A percentile compares a stretch with the other conserved stretches of the same genome.
Evolutionary conservation across 2,329 filamentous ascomycete genomes (phyloP).

Genomic region (Cladosporium sp.): DNA sequence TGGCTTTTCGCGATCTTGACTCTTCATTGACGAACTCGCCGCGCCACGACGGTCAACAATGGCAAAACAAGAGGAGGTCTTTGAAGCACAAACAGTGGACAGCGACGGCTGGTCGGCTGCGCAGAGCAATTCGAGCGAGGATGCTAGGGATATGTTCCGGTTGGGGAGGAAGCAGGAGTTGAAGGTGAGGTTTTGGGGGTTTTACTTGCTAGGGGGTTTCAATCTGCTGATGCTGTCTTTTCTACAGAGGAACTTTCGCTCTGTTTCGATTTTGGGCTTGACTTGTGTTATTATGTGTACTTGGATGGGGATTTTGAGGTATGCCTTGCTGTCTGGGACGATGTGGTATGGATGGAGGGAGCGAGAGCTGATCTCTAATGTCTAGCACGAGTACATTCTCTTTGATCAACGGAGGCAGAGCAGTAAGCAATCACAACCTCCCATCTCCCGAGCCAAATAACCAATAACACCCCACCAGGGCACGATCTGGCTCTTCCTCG

Average conservation of each 20-base stretch:
- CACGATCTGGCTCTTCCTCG: conserved; percentile 28
- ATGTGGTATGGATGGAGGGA: too few species aligned
- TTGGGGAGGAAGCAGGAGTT: conserved; percentile 26
- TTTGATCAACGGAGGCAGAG: conserved; percentile 30
- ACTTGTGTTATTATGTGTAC: conserved; percentile 14
- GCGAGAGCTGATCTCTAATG: not conserved
- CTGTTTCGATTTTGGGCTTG: conserved; percentile 13
- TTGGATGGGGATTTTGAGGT: conserved; percentile 13
- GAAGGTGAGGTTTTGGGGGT: not conserved
- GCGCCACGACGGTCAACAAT: too few species aligned
- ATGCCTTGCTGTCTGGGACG: too few species aligned
- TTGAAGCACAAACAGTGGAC: not conserved
- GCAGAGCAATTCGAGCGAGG: not conserved
- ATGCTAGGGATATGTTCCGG: conserved; percentile 24
- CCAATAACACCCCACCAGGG: conserved; percentile 13
- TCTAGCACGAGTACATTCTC: conserved; percentile 7
- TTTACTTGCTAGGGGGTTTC: too few species aligned
- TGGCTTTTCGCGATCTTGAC: too few species aligned
- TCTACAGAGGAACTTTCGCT: conserved; percentile 16
- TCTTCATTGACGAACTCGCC: too few species aligned
- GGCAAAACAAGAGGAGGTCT: not conserved
- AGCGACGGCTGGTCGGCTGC: conserved; percentile 2
- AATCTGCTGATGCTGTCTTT: not conserved
- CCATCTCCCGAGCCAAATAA: too few species aligned
- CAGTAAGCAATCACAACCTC: conserved; percentile 10